These are phyloP conservation scores for Lagerstroemia speciosa DNA, from an alignment of 345 rosid genomes.

Conservation along the genomic window DNA sequence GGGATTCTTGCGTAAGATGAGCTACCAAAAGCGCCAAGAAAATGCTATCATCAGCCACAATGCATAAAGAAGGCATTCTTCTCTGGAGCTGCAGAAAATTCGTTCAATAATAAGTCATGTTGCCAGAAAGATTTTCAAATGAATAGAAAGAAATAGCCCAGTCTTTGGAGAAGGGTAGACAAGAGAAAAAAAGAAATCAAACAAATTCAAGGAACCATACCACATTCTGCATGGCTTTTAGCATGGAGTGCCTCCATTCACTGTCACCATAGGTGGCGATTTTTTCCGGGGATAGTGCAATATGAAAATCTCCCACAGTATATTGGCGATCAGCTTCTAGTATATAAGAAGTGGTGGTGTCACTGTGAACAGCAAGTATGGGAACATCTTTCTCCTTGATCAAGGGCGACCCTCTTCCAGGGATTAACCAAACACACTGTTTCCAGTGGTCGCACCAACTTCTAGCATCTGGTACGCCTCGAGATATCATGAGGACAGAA, in stretches of 20 bases:
- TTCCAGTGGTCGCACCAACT: conserved; percentile 99
- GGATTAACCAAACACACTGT: conserved; percentile 88
- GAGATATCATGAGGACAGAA: background rate
- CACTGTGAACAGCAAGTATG: conserved; percentile 57
- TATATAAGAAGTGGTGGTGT: conserved; percentile 51
- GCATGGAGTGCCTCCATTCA: conserved; percentile 52
- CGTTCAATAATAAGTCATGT: background rate
- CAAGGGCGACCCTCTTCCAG: conserved; percentile 41
- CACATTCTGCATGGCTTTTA: conserved; percentile 43
- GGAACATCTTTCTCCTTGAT: conserved; percentile 46
- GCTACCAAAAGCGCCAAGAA: conserved; percentile 52
- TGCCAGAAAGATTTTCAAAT: background rate
- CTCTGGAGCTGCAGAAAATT: conserved; percentile 52
- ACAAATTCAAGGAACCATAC: conserved; percentile 32
- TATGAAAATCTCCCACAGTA: conserved; percentile 33
- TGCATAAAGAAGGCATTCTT: conserved; percentile 43
- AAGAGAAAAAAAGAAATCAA: conserved; percentile 6
- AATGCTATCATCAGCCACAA: conserved; percentile 80
- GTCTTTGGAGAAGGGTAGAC: background rate
- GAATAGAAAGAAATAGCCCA: background rate
- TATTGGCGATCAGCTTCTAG: conserved; percentile 26
- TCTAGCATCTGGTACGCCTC: conserved; percentile 36
- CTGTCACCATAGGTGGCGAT: conserved; percentile 67
- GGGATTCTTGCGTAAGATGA: conserved; percentile 39
- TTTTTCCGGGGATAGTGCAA: conserved; percentile 62